Evolutionary conservation across 192 early-diverging fungal genomes (phyloP).

Genomic region (Umbelopsis ramanniana): DNA sequence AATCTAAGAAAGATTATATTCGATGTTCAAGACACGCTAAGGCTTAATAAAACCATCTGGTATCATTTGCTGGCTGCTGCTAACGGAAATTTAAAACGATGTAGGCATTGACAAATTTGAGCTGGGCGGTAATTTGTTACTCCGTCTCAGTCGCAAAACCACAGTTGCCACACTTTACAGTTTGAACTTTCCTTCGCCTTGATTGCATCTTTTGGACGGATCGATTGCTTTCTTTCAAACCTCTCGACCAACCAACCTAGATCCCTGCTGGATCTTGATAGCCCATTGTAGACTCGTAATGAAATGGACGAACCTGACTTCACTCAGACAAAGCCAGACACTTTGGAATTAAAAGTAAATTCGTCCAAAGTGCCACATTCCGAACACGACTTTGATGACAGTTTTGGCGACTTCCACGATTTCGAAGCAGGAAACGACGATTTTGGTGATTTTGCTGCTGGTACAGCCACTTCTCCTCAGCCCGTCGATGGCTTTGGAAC

Average conservation of each 20-base stretch:
- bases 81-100: too few relatives aligned
- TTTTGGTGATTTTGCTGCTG: conserved; percentile 19
- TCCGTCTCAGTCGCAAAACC: too few relatives aligned
- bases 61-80: too few relatives aligned
- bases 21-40: too few relatives aligned
- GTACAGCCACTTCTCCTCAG: neutral
- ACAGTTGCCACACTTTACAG: too few relatives aligned
- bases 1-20: too few relatives aligned
- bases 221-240: neutral
- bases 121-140: too few relatives aligned
- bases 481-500: neutral
- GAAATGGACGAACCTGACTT: neutral
- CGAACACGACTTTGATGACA: neutral
- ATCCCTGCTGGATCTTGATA: neutral
- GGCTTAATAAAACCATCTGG: too few relatives aligned
- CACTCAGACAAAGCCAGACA: neutral
- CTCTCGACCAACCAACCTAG: neutral
- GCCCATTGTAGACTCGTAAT: neutral
- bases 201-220: too few relatives aligned
- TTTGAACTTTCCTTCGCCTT: too few relatives aligned
- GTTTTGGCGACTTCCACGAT: neutral
- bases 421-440: neutral
- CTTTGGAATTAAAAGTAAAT: neutral
- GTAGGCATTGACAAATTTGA: too few relatives aligned
- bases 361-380: too few relatives aligned